phyloP scores from a whole-genome alignment of 768 basidiomycete genomes.

The Boletus bicolor region DNA sequence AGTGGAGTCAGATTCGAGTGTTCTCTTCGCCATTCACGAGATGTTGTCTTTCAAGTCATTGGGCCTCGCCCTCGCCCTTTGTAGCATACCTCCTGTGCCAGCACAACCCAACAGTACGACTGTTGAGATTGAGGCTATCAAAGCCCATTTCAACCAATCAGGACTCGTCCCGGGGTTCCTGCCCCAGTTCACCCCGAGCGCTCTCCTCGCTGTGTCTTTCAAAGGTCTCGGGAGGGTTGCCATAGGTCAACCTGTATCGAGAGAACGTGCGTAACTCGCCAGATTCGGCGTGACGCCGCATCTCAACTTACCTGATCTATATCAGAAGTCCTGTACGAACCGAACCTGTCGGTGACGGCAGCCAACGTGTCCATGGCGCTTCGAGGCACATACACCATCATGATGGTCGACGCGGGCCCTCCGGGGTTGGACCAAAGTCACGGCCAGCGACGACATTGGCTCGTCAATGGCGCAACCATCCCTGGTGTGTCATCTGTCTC shows the following conservation, averaged over 20 bases:
- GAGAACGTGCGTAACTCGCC: constrained; percentile 47
- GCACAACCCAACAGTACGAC: constrained; percentile 45
- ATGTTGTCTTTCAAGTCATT: constrained; percentile 17
- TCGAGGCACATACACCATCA: constrained; percentile 56
- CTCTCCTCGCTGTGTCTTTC: constrained; percentile 53
- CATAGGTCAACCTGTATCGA: constrained; percentile 57
- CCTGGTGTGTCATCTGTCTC: constrained; percentile 33
- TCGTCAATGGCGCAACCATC: constrained; percentile 62
- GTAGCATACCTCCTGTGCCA: constrained; percentile 34
- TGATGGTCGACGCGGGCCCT: constrained; percentile 72
- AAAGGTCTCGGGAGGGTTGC: constrained; percentile 45
- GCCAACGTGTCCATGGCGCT: constrained; percentile 46
- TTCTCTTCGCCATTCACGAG: background rate
- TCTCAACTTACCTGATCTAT: background rate
- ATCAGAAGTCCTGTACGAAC: constrained; percentile 55
- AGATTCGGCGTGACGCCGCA: background rate
- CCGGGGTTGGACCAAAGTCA: constrained; percentile 57
- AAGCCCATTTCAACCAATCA: constrained; percentile 65
- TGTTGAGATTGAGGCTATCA: constrained; percentile 53
- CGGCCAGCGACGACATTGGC: constrained; percentile 77
- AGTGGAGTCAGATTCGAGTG: background rate
- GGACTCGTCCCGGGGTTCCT: constrained; percentile 62
- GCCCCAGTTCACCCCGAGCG: constrained; percentile 55
- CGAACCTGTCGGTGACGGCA: constrained; percentile 50
- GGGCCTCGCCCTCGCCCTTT: constrained; percentile 34